Percentiles rank a stretch among this genome's conserved stretches.
Conservation (phyloP, 1,284 basidiomycete genomes). For the Ceratobasidium sp. region DNA sequence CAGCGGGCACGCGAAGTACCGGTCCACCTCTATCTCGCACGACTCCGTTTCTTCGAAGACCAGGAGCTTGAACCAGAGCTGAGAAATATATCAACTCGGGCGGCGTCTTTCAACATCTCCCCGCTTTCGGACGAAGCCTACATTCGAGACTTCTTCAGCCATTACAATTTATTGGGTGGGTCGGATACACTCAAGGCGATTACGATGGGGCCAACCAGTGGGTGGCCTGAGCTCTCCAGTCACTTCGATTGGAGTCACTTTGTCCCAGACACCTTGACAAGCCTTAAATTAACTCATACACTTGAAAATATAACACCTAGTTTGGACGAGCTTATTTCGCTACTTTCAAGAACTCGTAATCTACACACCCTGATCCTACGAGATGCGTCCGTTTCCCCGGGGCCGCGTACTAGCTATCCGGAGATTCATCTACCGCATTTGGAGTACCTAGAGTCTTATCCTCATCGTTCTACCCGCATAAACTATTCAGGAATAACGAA, state of each 20-base stretch:
- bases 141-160: background rate
- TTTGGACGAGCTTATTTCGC: background rate
- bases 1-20: background rate
- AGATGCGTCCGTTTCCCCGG: background rate
- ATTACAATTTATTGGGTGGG: background rate
- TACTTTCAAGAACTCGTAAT: constrained; percentile 1
- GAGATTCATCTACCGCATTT: background rate
- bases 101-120: background rate
- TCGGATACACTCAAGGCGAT: background rate
- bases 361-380: constrained; percentile 11
- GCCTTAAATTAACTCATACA: background rate
- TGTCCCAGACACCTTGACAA: constrained; percentile 8
- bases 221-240: background rate
- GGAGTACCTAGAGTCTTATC: background rate
- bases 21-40: background rate
- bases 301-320: constrained; percentile 1
- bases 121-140: background rate
- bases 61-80: background rate
- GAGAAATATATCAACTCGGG: background rate
- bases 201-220: background rate
- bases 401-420: background rate
- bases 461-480: background rate
- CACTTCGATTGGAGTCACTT: background rate
- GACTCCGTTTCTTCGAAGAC: background rate
- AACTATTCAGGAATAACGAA: background rate